Base-by-base conservation (phyloP, 345 rosid genomes). In the Trapa bicornis region DNA sequence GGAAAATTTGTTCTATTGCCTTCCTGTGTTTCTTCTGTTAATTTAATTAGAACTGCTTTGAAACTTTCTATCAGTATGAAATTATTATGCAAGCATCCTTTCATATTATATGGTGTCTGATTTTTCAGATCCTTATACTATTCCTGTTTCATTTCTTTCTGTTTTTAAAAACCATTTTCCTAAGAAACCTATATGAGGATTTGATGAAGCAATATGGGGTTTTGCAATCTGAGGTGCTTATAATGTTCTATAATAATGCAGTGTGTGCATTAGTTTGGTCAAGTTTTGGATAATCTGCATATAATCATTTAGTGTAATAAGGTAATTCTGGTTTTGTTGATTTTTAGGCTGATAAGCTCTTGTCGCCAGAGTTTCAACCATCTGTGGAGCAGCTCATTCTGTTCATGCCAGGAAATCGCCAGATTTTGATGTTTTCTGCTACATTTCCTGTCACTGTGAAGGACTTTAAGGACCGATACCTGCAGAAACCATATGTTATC, bases 361-460 rank as follows among this genome's bases (percentile, higher is more conserved):
- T 95, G 73, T 95, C 99, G 67, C 96, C 92, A 14, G 99, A 95
- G 82, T 91, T 95, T 76, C 97, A 91, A 77, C 97, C 99, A 69
- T 95, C 99, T 17, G 66, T 95, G 58, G 97, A 87, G 85, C 96
- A 91, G 81, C 76, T 95, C 79, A 91, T 95, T 74, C 87, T 79
- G 36, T 95, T 95, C 78, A 88, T 95, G 71, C 94, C 97, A 65
- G 50, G 70, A 47, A 83, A 72, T 74, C 99, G 99, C 73, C 99
- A 95, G 74, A 79, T 95, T 75, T 78, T 95, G 81, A 91, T 95
- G 99, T 95, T 76, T 81, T 95, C 99, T 5, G 99, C 99, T 7
- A 95, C 99, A 68, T 95, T 91, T 68, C 99, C 99, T 47, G 96
- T 95, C 53, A 91, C 99, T 64, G 97, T 95, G 47, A 95, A 95